phyloP scores from a whole-genome alignment of 192 early-diverging fungal species.

The Linderina pennispora region DNA sequence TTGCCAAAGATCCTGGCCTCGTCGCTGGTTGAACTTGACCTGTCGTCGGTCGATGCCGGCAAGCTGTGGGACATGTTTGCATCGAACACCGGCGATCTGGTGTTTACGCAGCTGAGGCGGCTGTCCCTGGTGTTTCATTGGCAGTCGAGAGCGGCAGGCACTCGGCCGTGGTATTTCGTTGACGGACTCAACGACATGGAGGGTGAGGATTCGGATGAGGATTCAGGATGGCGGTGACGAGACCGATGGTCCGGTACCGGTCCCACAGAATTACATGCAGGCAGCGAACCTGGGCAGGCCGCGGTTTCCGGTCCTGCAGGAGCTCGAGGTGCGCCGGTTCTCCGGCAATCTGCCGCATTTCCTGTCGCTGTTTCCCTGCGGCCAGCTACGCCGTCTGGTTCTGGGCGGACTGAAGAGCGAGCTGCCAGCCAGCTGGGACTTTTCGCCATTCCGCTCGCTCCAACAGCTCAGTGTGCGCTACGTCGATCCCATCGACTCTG shows the following conservation, averaged over 20 bases:
- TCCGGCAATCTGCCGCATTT: neutral
- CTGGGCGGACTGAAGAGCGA: constrained; percentile 5
- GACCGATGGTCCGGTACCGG: too few relatives aligned
- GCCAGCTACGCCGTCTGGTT: constrained; percentile 3
- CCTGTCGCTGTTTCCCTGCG: constrained; percentile 2
- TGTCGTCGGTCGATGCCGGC: neutral
- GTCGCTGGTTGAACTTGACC: constrained; percentile 4
- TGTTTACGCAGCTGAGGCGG: constrained; percentile 3
- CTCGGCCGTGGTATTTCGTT: neutral
- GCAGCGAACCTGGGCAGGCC: neutral
- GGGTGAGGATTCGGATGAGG: neutral
- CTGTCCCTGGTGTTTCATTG: constrained; percentile 5
- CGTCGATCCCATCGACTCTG: neutral
- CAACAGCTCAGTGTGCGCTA: constrained; percentile 2
- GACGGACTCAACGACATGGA: neutral
- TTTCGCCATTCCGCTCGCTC: constrained; percentile 1
- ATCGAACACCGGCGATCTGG: neutral
- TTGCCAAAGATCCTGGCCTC: neutral
- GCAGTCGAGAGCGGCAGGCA: neutral
- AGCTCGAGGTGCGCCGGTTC: constrained; percentile 9
- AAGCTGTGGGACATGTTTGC: constrained; percentile 4
- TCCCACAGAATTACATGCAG: neutral
- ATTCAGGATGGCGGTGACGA: too few relatives aligned
- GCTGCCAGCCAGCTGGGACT: neutral
- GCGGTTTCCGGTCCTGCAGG: constrained; percentile 6